Evolutionary conservation across 768 basidiomycete genomes (phyloP).

Genomic region (Auricularia cornea): DNA sequence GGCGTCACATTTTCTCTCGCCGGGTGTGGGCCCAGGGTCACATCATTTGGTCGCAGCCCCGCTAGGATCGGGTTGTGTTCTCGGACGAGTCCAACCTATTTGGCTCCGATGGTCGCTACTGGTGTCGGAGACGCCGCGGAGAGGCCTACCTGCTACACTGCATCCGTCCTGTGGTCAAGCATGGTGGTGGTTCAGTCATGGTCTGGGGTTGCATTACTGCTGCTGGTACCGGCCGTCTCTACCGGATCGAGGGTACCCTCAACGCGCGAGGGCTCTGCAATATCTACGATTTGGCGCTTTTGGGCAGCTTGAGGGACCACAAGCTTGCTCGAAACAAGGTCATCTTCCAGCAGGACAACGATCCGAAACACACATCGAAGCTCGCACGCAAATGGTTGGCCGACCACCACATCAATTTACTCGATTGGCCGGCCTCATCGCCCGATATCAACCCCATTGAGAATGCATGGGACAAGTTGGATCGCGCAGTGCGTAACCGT

Average conservation of each 20-base stretch:
- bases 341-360: slow-evolving; percentile 30
- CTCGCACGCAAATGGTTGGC: slow-evolving; percentile 22
- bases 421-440: slow-evolving; percentile 26
- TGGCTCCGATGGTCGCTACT: slow-evolving; percentile 25
- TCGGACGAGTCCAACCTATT: slow-evolving; percentile 28
- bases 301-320: slow-evolving; percentile 21
- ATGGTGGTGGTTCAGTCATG: slow-evolving; percentile 27
- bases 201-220: slow-evolving; percentile 30
- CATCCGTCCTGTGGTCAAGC: slow-evolving; percentile 24
- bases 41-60: slow-evolving; percentile 17
- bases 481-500: slow-evolving; percentile 8
- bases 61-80: slow-evolving; percentile 24
- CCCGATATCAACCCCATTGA: slow-evolving; percentile 31
- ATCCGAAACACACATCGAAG: slow-evolving; percentile 29
- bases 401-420: slow-evolving; percentile 18
- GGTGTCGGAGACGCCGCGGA: slow-evolving; percentile 21
- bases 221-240: slow-evolving; percentile 20
- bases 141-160: slow-evolving; percentile 15
- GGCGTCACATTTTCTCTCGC: slow-evolving; percentile 11
- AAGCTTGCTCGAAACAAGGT: slow-evolving; percentile 9
- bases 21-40: slow-evolving; percentile 17
- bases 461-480: slow-evolving; percentile 24
- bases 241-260: slow-evolving; percentile 26
- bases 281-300: slow-evolving; percentile 21
- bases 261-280: slow-evolving; percentile 17